phyloP scores from a whole-genome alignment of 1,139 yeast species.

The Scheffersomyces insectosa region DNA sequence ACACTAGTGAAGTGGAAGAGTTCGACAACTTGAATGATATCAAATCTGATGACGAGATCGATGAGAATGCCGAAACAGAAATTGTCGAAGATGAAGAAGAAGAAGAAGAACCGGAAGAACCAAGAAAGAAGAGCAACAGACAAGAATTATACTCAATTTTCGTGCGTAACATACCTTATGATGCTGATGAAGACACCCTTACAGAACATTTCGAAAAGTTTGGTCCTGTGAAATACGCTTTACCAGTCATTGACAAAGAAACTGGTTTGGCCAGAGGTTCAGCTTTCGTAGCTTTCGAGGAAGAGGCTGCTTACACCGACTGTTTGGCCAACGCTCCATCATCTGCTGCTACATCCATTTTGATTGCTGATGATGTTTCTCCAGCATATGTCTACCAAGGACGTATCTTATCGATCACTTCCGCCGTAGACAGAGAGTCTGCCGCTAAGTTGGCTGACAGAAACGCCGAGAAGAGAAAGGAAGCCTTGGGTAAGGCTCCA shows the following conservation, averaged over 20 bases:
- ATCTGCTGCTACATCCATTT: constrained; percentile 70
- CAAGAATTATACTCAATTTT: constrained; percentile 75
- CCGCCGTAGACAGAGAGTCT: constrained; percentile 86
- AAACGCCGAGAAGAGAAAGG: constrained; percentile 72
- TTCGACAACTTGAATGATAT: constrained; percentile 22
- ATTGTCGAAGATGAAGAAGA: constrained; percentile 32
- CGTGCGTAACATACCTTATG: constrained; percentile 92
- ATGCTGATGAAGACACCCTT: constrained; percentile 79
- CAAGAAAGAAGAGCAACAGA: constrained; percentile 50
- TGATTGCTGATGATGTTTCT: constrained; percentile 89
- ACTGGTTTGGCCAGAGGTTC: constrained; percentile 92
- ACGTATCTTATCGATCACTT: constrained; percentile 77
- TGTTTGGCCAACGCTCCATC: constrained; percentile 82
- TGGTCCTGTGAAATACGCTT: constrained; percentile 88
- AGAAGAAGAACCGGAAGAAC: constrained; percentile 30
- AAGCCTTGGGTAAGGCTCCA: constrained; percentile 76
- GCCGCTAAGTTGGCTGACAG: constrained; percentile 76
- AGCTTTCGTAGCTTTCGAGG: constrained; percentile 85
- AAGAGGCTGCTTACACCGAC: constrained; percentile 59
- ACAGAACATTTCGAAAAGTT: constrained; percentile 77
- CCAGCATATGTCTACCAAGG: constrained; percentile 92
- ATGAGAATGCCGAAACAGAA: constrained; percentile 16
- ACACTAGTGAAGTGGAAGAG: constrained; percentile 27
- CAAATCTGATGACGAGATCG: constrained; percentile 28
- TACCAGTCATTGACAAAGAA: constrained; percentile 85